Evolutionary conservation across 2,329 filamentous ascomycete species (phyloP).

Genomic region (Tolypocladium inflatum): DNA sequence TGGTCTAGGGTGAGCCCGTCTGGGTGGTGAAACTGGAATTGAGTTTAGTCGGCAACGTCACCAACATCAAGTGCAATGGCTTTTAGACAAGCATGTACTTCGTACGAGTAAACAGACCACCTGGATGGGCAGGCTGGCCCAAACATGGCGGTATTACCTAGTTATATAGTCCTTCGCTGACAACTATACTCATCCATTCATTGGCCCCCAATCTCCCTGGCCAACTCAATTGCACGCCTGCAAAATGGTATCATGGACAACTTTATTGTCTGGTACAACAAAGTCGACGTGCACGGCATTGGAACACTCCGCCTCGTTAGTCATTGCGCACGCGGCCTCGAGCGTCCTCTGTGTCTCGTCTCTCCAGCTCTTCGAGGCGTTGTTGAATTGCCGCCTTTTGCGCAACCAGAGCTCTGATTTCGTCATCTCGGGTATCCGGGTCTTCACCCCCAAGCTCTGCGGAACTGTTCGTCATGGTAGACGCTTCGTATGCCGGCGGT

Average conservation of each 20-base stretch:
- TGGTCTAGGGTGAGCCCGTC: neutral
- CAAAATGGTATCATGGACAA: neutral
- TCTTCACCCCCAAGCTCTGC: slow-evolving; percentile 11
- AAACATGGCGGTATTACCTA: neutral
- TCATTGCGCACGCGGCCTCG: neutral
- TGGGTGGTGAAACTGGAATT: neutral
- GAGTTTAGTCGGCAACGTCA: too few species aligned
- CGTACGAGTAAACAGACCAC: too few species aligned
- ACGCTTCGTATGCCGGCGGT: slow-evolving; percentile 21
- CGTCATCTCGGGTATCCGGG: slow-evolving; percentile 13
- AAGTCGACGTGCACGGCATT: neutral
- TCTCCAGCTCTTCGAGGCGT: slow-evolving; percentile 23
- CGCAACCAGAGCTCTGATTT: slow-evolving; percentile 20
- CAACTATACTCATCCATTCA: neutral
- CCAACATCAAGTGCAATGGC: too few species aligned
- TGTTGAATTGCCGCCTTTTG: slow-evolving; percentile 25
- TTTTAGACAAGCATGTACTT: too few species aligned
- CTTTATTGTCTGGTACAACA: neutral
- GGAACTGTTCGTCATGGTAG: slow-evolving; percentile 12
- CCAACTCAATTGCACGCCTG: neutral
- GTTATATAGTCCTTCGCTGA: neutral
- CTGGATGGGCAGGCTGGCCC: neutral
- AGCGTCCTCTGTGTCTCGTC: neutral
- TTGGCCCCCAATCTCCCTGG: neutral
- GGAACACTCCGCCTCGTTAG: too few species aligned